Conservation (phyloP, 768 basidiomycete species). For the Termitomyces sp. region DNA sequence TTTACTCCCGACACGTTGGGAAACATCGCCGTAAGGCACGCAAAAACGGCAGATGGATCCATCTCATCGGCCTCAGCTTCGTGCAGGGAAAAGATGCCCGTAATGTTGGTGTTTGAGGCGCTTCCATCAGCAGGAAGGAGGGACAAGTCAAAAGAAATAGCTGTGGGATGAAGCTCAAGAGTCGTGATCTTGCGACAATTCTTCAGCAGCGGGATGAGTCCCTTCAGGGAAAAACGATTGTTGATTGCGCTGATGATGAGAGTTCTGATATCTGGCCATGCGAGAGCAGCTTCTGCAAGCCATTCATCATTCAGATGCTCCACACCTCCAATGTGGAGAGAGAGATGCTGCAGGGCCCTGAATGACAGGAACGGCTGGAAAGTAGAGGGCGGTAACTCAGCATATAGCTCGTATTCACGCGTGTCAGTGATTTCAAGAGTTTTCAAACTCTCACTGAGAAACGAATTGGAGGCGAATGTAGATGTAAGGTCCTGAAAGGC, state of each 20-base stretch:
- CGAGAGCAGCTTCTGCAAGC: constrained; percentile 3
- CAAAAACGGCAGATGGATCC: background rate
- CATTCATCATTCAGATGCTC: constrained; percentile 2
- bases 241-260: background rate
- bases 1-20: constrained; percentile 1
- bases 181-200: constrained; percentile 6
- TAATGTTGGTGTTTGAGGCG: background rate
- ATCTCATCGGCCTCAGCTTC: background rate
- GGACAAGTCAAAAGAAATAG: background rate
- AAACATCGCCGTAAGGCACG: constrained; percentile 5
- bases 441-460: background rate
- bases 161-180: background rate
- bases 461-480: background rate
- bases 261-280: constrained; percentile 2
- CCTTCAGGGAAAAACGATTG: background rate
- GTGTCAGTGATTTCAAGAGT: background rate
- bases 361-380: background rate
- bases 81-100: background rate
- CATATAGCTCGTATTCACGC: background rate
- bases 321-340: background rate
- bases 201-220: background rate
- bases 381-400: background rate
- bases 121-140: constrained; percentile 2
- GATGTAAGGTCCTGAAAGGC: background rate
- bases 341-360: background rate